phyloP scores from a whole-genome alignment of 2,329 filamentous ascomycete species.

The Apiospora rasikravindrae region DNA sequence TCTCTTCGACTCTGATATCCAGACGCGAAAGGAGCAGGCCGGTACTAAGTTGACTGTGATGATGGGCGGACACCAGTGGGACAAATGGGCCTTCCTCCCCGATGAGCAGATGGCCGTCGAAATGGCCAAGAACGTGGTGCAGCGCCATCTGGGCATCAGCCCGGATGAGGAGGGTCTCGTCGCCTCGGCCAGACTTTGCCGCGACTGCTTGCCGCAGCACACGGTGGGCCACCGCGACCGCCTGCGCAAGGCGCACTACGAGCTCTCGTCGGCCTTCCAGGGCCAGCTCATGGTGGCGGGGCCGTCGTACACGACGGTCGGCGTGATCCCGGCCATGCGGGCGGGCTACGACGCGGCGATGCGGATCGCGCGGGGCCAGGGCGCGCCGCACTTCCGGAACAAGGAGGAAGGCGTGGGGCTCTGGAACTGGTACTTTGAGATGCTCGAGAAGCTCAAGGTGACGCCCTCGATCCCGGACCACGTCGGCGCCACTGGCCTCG shows the following conservation, averaged over 20 bases:
- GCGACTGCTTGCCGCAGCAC: constrained; percentile 90
- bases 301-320: constrained; percentile 58
- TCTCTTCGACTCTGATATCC: constrained; percentile 81
- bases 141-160: constrained; percentile 74
- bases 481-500: constrained; percentile 34
- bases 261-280: constrained; percentile 61
- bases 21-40: constrained; percentile 34
- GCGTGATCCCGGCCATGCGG: constrained; percentile 57
- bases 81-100: constrained; percentile 64
- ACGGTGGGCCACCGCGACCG: constrained; percentile 74
- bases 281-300: constrained; percentile 69
- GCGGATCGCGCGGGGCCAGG: constrained; percentile 38
- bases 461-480: constrained; percentile 24
- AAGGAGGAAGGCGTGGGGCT: neutral
- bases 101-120: constrained; percentile 66
- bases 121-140: constrained; percentile 73
- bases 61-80: constrained; percentile 93
- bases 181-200: constrained; percentile 62
- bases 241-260: constrained; percentile 61
- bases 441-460: neutral
- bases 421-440: constrained; percentile 8
- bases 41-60: constrained; percentile 94
- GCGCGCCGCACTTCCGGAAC: constrained; percentile 30
- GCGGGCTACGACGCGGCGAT: constrained; percentile 52
- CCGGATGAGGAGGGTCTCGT: constrained; percentile 55